Evolutionary conservation across 305 asterid species (phyloP).

Genomic region (Fraxinus angustifolia): DNA sequence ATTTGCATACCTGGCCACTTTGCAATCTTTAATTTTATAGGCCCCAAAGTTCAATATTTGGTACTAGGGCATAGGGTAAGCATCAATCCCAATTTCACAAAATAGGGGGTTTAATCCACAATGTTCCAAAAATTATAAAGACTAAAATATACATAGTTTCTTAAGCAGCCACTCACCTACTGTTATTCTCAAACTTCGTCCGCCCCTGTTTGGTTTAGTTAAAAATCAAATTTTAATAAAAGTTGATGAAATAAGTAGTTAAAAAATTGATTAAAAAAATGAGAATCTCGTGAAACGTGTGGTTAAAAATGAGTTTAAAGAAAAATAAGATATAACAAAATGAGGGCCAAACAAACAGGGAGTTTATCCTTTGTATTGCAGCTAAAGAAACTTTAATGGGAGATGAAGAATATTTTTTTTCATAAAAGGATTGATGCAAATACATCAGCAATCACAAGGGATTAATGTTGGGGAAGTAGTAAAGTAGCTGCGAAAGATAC

Average conservation of each 20-base stretch:
- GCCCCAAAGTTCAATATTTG: not conserved
- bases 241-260: no score
- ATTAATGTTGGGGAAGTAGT: not conserved
- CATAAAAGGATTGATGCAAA: conserved; percentile 1
- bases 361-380: not conserved
- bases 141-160: not conserved
- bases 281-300: not conserved
- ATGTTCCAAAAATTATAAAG: not conserved
- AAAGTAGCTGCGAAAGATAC: not conserved
- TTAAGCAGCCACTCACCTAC: not conserved
- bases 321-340: no score
- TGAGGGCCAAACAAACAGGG: not conserved
- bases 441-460: conserved; percentile 11
- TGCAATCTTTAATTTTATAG: not conserved
- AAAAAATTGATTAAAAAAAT: no score
- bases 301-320: not conserved
- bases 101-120: not conserved
- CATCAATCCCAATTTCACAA: not conserved
- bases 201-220: not conserved
- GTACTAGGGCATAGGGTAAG: not conserved
- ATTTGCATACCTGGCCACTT: not conserved
- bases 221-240: no score
- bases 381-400: not conserved
- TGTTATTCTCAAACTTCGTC: not conserved
- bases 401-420: not conserved